These are phyloP conservation scores for Geotrichum europaeum DNA, from an alignment of 1,139 yeast species.

Conservation along the genomic window DNA sequence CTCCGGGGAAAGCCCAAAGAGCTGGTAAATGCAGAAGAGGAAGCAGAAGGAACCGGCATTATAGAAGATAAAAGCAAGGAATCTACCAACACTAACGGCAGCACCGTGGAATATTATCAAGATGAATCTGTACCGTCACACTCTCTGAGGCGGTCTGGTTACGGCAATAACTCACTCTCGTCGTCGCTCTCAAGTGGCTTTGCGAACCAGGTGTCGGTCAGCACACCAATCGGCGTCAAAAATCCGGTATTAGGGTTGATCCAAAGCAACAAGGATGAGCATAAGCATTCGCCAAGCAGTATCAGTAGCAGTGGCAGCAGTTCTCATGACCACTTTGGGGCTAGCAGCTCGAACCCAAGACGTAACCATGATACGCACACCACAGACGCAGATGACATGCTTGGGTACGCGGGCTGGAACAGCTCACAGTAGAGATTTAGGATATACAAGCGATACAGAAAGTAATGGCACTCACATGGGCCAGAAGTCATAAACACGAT, in stretches of 20 bases:
- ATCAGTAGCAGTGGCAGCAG: not conserved
- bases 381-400: constrained; percentile 11
- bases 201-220: constrained; percentile 5
- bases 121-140: not conserved
- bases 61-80: not conserved
- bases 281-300: not conserved
- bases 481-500: not conserved
- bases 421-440: not conserved
- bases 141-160: not conserved
- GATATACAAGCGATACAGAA: not conserved
- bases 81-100: not conserved
- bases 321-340: not conserved
- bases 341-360: not conserved
- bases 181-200: constrained; percentile 8
- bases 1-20: not conserved
- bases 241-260: not conserved
- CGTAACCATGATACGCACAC: not conserved
- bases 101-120: not conserved
- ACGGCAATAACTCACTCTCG: not conserved
- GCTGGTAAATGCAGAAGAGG: not conserved
- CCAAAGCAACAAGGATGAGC: not conserved
- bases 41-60: not conserved
- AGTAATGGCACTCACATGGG: not conserved
- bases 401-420: constrained; percentile 14
- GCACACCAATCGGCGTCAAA: not conserved